These are phyloP conservation scores for Bimuria novae-zelandiae DNA, from an alignment of 2,329 filamentous ascomycete genomes.

Conservation along the genomic window DNA sequence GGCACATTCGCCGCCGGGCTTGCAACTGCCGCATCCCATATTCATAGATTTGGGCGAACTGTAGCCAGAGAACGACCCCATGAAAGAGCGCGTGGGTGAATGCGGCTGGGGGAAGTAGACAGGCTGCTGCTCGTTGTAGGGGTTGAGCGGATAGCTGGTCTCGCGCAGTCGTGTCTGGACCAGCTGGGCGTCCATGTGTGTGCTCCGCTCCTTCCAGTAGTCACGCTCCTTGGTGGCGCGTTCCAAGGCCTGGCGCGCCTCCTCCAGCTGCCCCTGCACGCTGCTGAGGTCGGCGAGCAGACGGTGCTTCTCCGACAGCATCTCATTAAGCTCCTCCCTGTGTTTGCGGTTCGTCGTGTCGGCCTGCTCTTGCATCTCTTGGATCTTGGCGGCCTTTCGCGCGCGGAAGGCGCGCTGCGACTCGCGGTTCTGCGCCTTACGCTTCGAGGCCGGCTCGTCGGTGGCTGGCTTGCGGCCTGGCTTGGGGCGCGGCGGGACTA, in stretches of 20 bases:
- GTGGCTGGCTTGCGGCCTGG: conserved; percentile 93
- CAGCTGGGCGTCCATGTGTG: conserved; percentile 5
- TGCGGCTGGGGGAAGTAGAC: conserved; percentile 17
- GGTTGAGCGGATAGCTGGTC: conserved; percentile 10
- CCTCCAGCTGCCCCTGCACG: conserved; percentile 10
- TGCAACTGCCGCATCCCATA: conserved; percentile 34
- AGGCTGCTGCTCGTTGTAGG: conserved; percentile 11
- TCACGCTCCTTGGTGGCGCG: conserved; percentile 18
- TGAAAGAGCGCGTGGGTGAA: conserved; percentile 18
- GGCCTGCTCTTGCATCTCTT: conserved; percentile 58
- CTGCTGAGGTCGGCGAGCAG: conserved; percentile 5
- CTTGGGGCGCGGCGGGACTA: conserved; percentile 52
- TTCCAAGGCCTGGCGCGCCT: conserved; percentile 17
- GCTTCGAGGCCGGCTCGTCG: conserved; percentile 88
- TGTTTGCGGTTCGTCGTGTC: conserved; percentile 36
- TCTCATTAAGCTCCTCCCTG: conserved; percentile 22
- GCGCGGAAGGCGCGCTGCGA: conserved; percentile 91
- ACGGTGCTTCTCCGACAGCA: conserved; percentile 19
- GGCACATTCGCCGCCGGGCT: conserved; percentile 34
- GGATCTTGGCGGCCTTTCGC: conserved; percentile 80
- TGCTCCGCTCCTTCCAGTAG: conserved; percentile 19
- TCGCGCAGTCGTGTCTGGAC: conserved; percentile 14
- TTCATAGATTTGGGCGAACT: conserved; percentile 22
- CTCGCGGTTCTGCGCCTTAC: conserved; percentile 91
- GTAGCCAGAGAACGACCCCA: conserved; percentile 19